Base-by-base conservation (phyloP, 805 yeast genomes). In the Komagataella pseudopastoris region DNA sequence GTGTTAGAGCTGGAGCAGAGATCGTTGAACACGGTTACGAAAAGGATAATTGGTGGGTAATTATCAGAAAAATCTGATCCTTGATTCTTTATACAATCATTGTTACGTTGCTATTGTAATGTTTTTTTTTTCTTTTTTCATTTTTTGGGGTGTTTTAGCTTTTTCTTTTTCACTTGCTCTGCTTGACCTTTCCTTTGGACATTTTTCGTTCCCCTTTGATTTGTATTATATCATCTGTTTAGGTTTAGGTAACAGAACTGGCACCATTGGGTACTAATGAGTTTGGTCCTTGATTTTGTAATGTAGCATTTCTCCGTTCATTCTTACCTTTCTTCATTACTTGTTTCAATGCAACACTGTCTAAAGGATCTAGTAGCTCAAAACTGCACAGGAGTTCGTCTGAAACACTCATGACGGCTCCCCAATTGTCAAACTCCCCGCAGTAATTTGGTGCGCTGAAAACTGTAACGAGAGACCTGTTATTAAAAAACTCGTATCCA, bases 391-490 rank as follows among this genome's bases (percentile, higher is more conserved):
- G 71, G 56, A 91, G 73, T 59, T 91, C 97, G 56, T 91, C 96
- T 56, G 88, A 80, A 14, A 91, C 98, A 59, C 95, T 83, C 98
- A 91, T 91, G 4, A 91, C 97, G 2, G 99, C 99, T 22, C 96
- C 96, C 96, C 96, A 88, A 60, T 88, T 88, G 64, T 89, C 88
- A 60, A 83, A 83, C 64, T 83, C 89, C n/a, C 89, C 88, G 60
- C 88, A 83, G 63, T 83, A 83, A 63, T 83, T 83, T 8, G 88
- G 89, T 2, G 89, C 89, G 50, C 81, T 75, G 60, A 83, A 83
- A 20, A 83, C 88, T 0, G 89, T 83, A 22, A 83, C 88, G 56
- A 83, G 69, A 7, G 83, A 77, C 39, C 85, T 68, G 61, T 83
- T 87, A 58, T 83, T 82, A 70, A 83, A 83, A 59, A 83, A 83